A percentile compares a stretch with the other conserved stretches of the same genome.
Evolutionary conservation across 2,329 filamentous ascomycete species (phyloP).

Genomic region (Talaromyces sp.): DNA sequence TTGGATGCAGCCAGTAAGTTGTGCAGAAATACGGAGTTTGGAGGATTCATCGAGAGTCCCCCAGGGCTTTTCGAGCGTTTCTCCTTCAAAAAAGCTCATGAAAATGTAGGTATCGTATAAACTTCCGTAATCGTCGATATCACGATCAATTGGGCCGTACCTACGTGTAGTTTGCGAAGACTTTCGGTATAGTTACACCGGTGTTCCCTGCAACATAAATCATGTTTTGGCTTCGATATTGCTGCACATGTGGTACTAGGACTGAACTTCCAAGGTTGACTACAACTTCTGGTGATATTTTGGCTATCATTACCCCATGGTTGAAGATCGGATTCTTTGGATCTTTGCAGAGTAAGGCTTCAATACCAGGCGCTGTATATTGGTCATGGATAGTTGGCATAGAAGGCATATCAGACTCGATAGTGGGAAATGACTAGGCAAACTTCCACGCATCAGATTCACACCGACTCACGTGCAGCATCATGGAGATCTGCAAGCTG

Average conservation of each 20-base stretch:
- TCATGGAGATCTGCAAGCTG: too few relatives aligned
- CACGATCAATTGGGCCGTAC: conserved; percentile 18
- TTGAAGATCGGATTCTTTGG: neutral
- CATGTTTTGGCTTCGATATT: conserved; percentile 21
- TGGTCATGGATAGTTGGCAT: neutral
- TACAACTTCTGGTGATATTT: conserved; percentile 20
- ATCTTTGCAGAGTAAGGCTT: too few relatives aligned
- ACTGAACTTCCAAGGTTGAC: conserved; percentile 25
- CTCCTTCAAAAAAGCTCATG: conserved; percentile 18
- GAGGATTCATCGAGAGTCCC: conserved; percentile 4
- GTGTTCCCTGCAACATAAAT: conserved; percentile 19
- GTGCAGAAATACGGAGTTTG: conserved; percentile 10
- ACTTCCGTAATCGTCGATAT: conserved; percentile 17
- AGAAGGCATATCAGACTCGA: too few relatives aligned
- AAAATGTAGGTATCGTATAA: conserved; percentile 25
- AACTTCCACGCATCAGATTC: too few relatives aligned
- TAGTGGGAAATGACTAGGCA: too few relatives aligned
- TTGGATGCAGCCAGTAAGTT: conserved; percentile 14
- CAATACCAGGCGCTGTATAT: neutral
- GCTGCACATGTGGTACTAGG: conserved; percentile 16
- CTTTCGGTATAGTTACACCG: conserved; percentile 16
- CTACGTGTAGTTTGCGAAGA: conserved; percentile 18
- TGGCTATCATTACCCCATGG: conserved; percentile 17
- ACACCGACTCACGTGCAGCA: too few relatives aligned
- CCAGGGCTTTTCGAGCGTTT: conserved; percentile 17